Evolutionary conservation across 1,284 basidiomycete genomes (phyloP), one percentile per base, ranked within the genome.

Genomic region (Microbotryum lychnidis-dioicae): DNA sequence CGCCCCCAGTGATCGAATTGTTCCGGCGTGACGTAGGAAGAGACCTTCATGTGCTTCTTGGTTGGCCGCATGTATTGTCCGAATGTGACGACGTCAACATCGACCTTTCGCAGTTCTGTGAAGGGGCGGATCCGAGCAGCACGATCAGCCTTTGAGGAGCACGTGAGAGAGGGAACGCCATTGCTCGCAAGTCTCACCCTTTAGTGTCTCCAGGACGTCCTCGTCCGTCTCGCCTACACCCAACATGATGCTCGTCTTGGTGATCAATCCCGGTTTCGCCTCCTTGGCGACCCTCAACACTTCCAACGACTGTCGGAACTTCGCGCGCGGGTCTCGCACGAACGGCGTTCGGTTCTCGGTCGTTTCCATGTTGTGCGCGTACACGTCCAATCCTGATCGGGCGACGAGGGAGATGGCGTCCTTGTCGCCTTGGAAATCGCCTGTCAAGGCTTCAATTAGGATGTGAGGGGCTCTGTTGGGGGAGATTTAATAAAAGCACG

Each of bases 21-120:
- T 3, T 84, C 83, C 0, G 96, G 96, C 65, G 89, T 83, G 20
- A 98, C 91, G 73, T 99, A 99, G 25, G 90, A 87, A 69, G 91
- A 86, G 8, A 99, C 96, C 77, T 97, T 98, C 96, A 99, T 98
- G 76, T 98, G 96, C 42, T 87, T 82, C 77, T 98, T 98, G 2
- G 96, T 98, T 1, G 96, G 96, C 51, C 96, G 86, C 96, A 99
- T 98, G 77, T 99, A 99, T 78, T 99, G 96, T 1, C 96, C 96
- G 74, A 99, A 97, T 0, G 96, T 99, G 37, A 99, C 93, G 10
- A 99, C 94, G 73, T 98, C 93, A 44, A 98, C 94, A 65, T 91
- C 81, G 46, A 84, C 80, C 66, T 85, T 86, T 49, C 94, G 85
- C 4, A 98, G 81, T 69, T 94, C 94, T 91, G 73, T 42, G 44